Percentiles rank a stretch among this genome's conserved stretches.
Evolutionary conservation across 148 eudicot genomes (phyloP).

Genomic region (Spergularia marina): DNA sequence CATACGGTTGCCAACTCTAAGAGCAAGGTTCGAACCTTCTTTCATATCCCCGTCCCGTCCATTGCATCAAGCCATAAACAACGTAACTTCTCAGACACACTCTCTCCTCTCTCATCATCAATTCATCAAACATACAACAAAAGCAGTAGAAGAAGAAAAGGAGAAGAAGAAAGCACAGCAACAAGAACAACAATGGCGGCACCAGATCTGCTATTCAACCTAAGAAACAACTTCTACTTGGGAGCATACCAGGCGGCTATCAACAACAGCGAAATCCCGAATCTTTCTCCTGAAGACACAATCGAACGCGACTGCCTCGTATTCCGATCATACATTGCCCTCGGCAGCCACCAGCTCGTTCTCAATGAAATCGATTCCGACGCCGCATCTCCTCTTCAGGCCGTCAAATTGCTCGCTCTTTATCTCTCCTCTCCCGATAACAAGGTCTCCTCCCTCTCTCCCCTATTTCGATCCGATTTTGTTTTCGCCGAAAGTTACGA

Average conservation of each 20-base stretch:
- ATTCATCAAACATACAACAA: no score
- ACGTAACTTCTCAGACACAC: no score
- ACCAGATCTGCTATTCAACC: constrained; percentile 73
- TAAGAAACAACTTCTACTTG: constrained; percentile 79
- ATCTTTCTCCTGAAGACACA: constrained; percentile 66
- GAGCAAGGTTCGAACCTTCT: no score
- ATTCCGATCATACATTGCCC: constrained; percentile 89
- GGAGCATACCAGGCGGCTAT: constrained; percentile 91
- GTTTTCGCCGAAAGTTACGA: not conserved
- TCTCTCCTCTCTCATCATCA: no score
- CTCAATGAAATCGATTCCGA: constrained; percentile 70
- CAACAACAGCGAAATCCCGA: constrained; percentile 73
- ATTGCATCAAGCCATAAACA: no score
- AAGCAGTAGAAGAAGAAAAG: no score
- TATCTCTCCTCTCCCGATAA: constrained; percentile 57
- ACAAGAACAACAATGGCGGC: constrained; percentile 45
- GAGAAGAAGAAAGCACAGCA: not conserved
- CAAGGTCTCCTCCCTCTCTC: constrained; percentile 41
- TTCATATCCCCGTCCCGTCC: no score
- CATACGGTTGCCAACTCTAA: no score
- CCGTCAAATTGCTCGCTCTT: constrained; percentile 83
- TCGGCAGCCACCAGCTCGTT: constrained; percentile 84
- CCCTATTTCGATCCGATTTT: not conserved
- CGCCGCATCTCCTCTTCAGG: constrained; percentile 87
- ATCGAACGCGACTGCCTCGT: constrained; percentile 71